Base-by-base conservation (phyloP, 805 yeast genomes). In the Candida bentonensis region DNA sequence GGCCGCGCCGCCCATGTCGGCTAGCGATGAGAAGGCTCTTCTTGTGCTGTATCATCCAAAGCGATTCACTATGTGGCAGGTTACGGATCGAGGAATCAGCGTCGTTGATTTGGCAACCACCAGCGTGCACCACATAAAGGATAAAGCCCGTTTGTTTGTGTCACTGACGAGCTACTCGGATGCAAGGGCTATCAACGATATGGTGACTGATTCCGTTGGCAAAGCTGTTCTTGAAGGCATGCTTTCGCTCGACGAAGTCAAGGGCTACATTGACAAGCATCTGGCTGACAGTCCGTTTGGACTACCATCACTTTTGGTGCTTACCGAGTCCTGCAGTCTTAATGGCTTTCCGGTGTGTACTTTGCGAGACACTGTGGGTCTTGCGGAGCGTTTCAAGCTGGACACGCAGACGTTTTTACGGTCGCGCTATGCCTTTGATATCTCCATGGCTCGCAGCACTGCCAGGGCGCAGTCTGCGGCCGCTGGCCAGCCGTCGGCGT, bases 311-410 rank as follows among this genome's bases (percentile, higher is more conserved):
- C 36, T 30, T 4, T 17, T 30, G 36, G n/a, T 30, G 5, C 36
- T 30, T 7, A 30, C 36, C 20, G 36, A 30, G 36, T 11, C 7
- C 36, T 30, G 36, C 36, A n/a, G 17, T 9, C 36, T 30, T 11
- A 30, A 44, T n/a, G 45, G 46, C 23, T 47, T 40, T 30, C 49
- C 49, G 2, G 15, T 33, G 15, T 47, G 45, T 23, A 41, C 46
- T 2, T 20, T 44, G 22, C 27, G 22, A 26, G 41, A 39, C 23
- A 22, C 41, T 7, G 23, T 44, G n/a, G 17, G 17, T 5, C 36
- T 30, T 7, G 7, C 36, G 13, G 36, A 30, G 36, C 36, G 36
- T 17, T 30, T 30, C 36, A 9, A n/a, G 36, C 36, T 30, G 17
- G 36, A 30, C 36, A 17, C 36, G 36, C 36, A 30, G 36, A 30